Evolutionary conservation across 148 eudicot species (phyloP).

Genomic region (Oxyria digyna): DNA sequence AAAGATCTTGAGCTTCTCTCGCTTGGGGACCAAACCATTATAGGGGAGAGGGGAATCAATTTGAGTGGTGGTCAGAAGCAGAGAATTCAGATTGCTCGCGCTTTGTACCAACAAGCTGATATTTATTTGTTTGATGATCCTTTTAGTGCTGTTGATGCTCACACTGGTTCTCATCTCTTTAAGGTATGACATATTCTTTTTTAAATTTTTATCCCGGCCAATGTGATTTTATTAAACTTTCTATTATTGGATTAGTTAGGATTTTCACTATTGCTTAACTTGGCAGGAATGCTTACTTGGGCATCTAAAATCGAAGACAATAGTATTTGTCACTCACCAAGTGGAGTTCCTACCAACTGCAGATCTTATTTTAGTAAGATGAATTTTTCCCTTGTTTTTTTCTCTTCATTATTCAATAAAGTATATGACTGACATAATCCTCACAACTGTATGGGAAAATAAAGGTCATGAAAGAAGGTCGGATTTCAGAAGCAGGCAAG

Average conservation of each 20-base stretch:
- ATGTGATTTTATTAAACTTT: background rate
- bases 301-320: slow-evolving; percentile 25
- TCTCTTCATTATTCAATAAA: background rate
- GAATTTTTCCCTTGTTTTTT: background rate
- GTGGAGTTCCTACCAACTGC: slow-evolving; percentile 39
- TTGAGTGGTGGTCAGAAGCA: slow-evolving; percentile 49
- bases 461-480: slow-evolving; percentile 44
- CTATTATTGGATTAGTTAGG: background rate
- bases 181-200: slow-evolving; percentile 18
- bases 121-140: slow-evolving; percentile 43
- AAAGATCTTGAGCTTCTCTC: slow-evolving; percentile 36
- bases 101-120: slow-evolving; percentile 39
- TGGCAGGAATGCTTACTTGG: slow-evolving; percentile 37
- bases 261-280: background rate
- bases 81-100: slow-evolving; percentile 38
- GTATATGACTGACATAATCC: background rate
- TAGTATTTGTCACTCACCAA: slow-evolving; percentile 35
- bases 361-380: slow-evolving; percentile 37
- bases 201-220: no score
- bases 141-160: slow-evolving; percentile 47
- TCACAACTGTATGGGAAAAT: background rate
- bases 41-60: slow-evolving; percentile 43
- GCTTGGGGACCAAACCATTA: slow-evolving; percentile 31
- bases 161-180: slow-evolving; percentile 35
- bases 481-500: slow-evolving; percentile 37